These are phyloP conservation scores for Scedosporium minutisporum DNA, from an alignment of 2,329 filamentous ascomycete species.

Conservation along the genomic window DNA sequence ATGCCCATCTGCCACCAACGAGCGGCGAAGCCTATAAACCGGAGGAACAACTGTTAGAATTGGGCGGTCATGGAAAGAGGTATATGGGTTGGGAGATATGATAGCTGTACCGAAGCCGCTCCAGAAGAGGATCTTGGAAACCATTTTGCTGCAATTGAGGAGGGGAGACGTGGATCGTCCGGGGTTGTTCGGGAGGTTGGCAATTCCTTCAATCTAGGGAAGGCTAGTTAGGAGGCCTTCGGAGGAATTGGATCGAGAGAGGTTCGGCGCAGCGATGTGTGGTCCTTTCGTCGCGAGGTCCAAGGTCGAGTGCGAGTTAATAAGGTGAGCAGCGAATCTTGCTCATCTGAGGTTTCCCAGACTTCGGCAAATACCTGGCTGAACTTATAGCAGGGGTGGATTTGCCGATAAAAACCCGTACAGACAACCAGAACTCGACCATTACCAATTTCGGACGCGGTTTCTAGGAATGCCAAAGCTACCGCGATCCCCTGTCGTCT, in stretches of 20 bases:
- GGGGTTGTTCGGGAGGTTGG: not conserved
- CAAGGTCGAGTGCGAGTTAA: not conserved
- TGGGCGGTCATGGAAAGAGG: not conserved
- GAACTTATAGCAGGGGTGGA: not conserved
- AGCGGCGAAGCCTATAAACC: conserved; percentile 67
- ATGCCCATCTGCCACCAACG: conserved; percentile 96
- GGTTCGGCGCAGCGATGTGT: not conserved
- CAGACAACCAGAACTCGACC: not conserved
- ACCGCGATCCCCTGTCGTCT: not conserved
- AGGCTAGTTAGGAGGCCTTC: not conserved
- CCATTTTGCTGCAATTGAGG: conserved; percentile 34
- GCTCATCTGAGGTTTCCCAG: conserved; percentile 5
- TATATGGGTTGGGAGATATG: conserved; percentile 6
- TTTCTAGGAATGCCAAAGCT: not conserved
- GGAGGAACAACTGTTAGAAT: conserved; percentile 1
- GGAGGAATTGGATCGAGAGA: not conserved
- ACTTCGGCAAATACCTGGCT: not conserved
- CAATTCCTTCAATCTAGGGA: not conserved
- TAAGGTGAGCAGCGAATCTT: not conserved
- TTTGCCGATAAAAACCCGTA: conserved; percentile 4
- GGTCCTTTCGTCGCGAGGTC: not conserved
- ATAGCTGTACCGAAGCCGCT: conserved; percentile 72
- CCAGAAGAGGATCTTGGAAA: conserved; percentile 68
- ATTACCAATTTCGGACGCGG: not conserved
- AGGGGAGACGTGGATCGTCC: not conserved